Conservation (phyloP, 2,329 filamentous ascomycete species). For the Helminthosporium solani region DNA sequence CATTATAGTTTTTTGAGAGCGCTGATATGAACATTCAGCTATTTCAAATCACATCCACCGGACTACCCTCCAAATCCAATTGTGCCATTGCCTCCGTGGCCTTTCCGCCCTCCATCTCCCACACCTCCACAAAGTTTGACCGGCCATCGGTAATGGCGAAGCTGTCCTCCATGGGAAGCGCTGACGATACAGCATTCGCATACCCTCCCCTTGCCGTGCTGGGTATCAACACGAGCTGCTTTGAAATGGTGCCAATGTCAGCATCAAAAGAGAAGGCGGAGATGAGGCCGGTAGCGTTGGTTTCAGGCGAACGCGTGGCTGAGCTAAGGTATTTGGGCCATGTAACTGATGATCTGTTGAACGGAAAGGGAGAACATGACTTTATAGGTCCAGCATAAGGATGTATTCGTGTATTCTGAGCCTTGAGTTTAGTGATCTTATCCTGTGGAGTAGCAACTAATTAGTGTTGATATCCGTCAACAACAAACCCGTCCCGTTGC, state of each 20-base stretch:
- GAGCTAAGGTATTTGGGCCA: constrained; percentile 24
- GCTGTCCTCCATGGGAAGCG: constrained; percentile 35
- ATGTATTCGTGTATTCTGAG: constrained; percentile 19
- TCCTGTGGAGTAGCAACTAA: constrained; percentile 2
- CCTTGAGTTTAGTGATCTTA: background rate
- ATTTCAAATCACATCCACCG: constrained; percentile 3
- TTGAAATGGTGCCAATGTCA: constrained; percentile 25
- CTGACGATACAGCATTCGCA: constrained; percentile 39
- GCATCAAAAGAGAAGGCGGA: constrained; percentile 33
- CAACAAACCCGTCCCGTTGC: constrained; percentile 9
- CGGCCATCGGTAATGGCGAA: constrained; percentile 40
- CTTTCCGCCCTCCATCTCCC: constrained; percentile 24
- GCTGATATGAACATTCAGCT: no score
- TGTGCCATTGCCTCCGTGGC: constrained; percentile 10
- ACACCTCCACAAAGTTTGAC: constrained; percentile 40
- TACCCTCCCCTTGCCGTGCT: constrained; percentile 39
- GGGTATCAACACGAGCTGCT: constrained; percentile 33
- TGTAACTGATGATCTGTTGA: constrained; percentile 1
- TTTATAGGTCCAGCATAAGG: constrained; percentile 27
- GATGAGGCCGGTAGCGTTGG: constrained; percentile 33
- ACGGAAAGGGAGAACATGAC: constrained; percentile 17
- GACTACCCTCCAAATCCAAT: constrained; percentile 11
- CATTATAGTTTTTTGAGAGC: no score
- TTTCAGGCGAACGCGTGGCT: constrained; percentile 20
- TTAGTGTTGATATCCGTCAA: constrained; percentile 11